Evolutionary conservation across 2,329 filamentous ascomycete genomes (phyloP), one percentile per base, ranked within the genome.

Genomic region (Lizonia empirigonia): DNA sequence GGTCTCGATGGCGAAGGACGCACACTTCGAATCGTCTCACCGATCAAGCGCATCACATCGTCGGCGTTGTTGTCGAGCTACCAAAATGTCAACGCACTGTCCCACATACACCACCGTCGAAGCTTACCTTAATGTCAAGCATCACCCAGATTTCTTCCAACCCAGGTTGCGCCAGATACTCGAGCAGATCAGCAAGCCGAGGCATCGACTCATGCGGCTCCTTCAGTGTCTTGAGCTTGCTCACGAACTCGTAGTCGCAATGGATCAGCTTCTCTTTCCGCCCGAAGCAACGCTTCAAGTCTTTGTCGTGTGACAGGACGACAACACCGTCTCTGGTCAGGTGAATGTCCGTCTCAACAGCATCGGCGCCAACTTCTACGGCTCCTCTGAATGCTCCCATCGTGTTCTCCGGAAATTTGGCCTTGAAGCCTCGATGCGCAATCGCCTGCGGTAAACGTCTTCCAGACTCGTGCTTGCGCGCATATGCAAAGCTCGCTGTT

Each of bases 281-380:
- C 10, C 91, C 91, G 69, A 89, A 97, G 73, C 91, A 96, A 37
- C 93, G 83, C 71, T 89, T 86, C 26, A 97, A 78, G 2, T 84
- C 86, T 5, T 83, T 77, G 69, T 97, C 92, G 78, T 95, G 91
- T 36, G 88, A 90, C 32, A 97, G 76, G 8, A 97, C 90, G 0
- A 96, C 88, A 0, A 96, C 86, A 6, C 87, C 86, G 66, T 97
- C 93, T 55, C 82, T 85, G 12, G 90, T 87, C 26, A 97, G 75
- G 70, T 95, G 92, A 7, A 97, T 74, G 65, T 97, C 93, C 15
- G 91, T 95, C 76, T 97, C 93, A 22, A 97, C 77, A 0, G 88
- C 93, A 64, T 95, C 84, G 0, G 89, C 85, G 16, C 90, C 90
- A 15, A 85, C 85, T 24, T 84, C 77, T 2, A 93, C 81, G 1